Percentiles rank a stretch among this genome's conserved stretches.
Evolutionary conservation across 2,329 filamentous ascomycete genomes (phyloP).

Genomic region (Rhinocladiella mackenziei): DNA sequence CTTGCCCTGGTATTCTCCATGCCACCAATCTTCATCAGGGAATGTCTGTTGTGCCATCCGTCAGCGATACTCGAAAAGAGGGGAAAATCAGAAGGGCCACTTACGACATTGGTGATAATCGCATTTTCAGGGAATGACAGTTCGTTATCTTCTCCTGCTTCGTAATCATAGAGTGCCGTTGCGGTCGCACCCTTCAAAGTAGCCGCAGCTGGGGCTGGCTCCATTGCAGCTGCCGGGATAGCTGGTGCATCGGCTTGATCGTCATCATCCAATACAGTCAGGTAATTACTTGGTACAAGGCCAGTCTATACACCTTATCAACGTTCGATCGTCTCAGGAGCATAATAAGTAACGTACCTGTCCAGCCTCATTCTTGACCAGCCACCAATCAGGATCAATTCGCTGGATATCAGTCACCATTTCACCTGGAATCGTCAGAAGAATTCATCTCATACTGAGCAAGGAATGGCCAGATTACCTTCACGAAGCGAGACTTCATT

Average conservation of each 20-base stretch:
- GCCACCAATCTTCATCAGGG: constrained; percentile 99
- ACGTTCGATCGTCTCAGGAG: background rate
- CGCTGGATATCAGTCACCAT: constrained; percentile 88
- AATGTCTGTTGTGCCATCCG: constrained; percentile 62
- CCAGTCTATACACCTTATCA: constrained; percentile 45
- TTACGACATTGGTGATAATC: constrained; percentile 71
- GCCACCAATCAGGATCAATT: constrained; percentile 99
- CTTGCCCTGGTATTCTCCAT: constrained; percentile 75
- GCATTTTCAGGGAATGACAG: constrained; percentile 85
- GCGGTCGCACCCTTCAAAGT: constrained; percentile 59
- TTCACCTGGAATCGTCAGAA: constrained; percentile 44
- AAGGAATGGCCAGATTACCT: constrained; percentile 44
- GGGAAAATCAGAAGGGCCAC: constrained; percentile 34
- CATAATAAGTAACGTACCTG: constrained; percentile 50
- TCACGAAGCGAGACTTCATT: constrained; percentile 92
- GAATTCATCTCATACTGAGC: background rate
- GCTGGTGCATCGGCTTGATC: constrained; percentile 35
- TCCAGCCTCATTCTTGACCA: constrained; percentile 80
- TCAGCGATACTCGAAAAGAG: background rate
- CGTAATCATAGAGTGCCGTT: constrained; percentile 89
- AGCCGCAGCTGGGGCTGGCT: constrained; percentile 34
- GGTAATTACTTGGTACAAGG: constrained; percentile 95
- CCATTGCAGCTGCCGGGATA: constrained; percentile 36
- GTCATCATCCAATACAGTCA: constrained; percentile 65
- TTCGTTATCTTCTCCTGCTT: constrained; percentile 90